Conservation (phyloP, 495 filamentous ascomycete genomes). For the Xylaria venustula region DNA sequence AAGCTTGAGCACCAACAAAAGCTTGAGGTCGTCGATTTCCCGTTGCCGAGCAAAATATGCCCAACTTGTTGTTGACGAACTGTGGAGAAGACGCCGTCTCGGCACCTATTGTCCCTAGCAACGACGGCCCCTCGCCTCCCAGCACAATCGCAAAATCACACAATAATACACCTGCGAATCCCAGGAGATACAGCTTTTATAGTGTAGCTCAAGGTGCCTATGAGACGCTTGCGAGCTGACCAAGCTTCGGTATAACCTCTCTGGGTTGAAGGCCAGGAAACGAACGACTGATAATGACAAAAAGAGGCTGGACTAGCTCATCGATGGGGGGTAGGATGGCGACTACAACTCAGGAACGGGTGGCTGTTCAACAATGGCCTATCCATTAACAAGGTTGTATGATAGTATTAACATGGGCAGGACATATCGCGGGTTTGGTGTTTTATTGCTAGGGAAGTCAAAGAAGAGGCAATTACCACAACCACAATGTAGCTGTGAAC, state of each 20-base stretch:
- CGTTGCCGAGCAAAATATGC: background rate
- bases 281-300: background rate
- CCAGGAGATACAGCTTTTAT: background rate
- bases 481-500: background rate
- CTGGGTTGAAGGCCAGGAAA: background rate
- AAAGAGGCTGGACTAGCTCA: background rate
- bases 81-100: background rate
- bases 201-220: background rate
- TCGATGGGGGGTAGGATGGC: background rate
- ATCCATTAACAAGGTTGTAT: background rate
- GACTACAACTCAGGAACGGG: background rate
- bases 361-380: background rate
- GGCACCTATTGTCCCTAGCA: background rate
- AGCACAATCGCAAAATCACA: background rate
- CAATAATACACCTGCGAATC: background rate
- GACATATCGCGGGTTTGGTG: background rate
- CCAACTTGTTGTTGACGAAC: background rate
- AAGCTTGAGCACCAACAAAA: too few species aligned
- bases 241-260: background rate
- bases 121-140: constrained; percentile 9
- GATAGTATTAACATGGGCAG: constrained; percentile 7
- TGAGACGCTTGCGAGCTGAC: background rate
- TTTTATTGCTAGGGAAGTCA: background rate
- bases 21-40: too few species aligned
- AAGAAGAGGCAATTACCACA: background rate